Percentiles rank a stretch among this genome's conserved stretches.
Evolutionary conservation across 306 rosid genomes (phyloP).

Genomic region (Lathyrus oleraceus): DNA sequence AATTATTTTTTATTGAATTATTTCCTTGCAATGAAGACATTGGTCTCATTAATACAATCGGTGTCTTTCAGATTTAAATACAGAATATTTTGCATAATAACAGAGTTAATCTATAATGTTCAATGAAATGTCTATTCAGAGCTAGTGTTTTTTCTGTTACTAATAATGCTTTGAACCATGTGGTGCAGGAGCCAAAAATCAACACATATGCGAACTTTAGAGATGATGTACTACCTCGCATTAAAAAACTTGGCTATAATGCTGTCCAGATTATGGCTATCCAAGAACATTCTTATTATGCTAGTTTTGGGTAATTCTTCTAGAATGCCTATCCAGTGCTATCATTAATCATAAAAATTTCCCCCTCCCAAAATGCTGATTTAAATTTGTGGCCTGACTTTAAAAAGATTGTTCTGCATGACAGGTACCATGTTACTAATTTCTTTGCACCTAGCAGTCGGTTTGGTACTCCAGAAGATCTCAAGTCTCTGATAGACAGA

Average conservation of each 20-base stretch:
- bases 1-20: conserved; percentile 1
- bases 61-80: conserved; percentile 19
- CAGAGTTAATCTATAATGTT: conserved; percentile 24
- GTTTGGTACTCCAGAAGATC: conserved; percentile 95
- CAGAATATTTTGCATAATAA: conserved; percentile 14
- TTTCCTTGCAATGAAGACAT: conserved; percentile 21
- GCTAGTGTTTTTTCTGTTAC: conserved; percentile 14
- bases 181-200: conserved; percentile 78
- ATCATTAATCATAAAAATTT: background rate
- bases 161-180: conserved; percentile 33
- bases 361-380: background rate
- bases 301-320: conserved; percentile 89
- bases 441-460: conserved; percentile 99
- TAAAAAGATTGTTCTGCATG: conserved; percentile 31
- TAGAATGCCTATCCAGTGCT: conserved; percentile 23
- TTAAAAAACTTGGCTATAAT: conserved; percentile 88
- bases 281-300: conserved; percentile 98
- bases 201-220: conserved; percentile 81
- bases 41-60: conserved; percentile 12
- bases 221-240: conserved; percentile 73
- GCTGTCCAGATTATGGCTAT: conserved; percentile 99
- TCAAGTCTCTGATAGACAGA: conserved; percentile 86
- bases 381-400: background rate
- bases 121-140: conserved; percentile 16
- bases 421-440: conserved; percentile 95